These are phyloP conservation scores for Eucalyptus albens DNA, from an alignment of 345 rosid genomes.

Conservation along the genomic window DNA sequence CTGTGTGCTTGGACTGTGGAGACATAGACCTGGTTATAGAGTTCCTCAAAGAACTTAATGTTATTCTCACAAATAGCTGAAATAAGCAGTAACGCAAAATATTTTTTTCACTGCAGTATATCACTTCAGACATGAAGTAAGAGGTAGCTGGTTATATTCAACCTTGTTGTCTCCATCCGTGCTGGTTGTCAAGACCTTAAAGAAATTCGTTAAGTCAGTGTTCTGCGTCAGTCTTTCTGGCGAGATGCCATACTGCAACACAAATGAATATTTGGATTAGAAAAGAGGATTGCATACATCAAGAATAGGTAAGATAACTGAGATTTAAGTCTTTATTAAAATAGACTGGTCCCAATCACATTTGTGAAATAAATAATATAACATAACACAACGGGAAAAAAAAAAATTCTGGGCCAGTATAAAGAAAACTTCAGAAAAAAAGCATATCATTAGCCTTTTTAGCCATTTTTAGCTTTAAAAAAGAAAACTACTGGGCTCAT, in stretches of 20 bases:
- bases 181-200: conserved; percentile 68
- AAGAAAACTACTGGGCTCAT: no score
- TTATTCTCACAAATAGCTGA: background rate
- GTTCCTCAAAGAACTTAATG: background rate
- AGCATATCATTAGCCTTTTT: no score
- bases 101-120: background rate
- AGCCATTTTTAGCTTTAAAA: no score
- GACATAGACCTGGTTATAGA: conserved; percentile 48
- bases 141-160: background rate
- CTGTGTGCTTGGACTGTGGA: conserved; percentile 62
- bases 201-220: conserved; percentile 45
- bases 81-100: background rate
- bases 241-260: conserved; percentile 66
- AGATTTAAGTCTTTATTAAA: background rate
- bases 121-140: background rate
- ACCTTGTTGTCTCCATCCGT: conserved; percentile 56
- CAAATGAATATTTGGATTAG: background rate
- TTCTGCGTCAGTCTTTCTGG: conserved; percentile 26
- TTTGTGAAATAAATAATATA: background rate
- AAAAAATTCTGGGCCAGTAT: no score
- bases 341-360: background rate
- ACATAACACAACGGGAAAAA: no score
- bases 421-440: no score
- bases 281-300: background rate
- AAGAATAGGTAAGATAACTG: background rate